Conservation (phyloP, 306 rosid genomes). For the Erythrophleum fordii region DNA sequence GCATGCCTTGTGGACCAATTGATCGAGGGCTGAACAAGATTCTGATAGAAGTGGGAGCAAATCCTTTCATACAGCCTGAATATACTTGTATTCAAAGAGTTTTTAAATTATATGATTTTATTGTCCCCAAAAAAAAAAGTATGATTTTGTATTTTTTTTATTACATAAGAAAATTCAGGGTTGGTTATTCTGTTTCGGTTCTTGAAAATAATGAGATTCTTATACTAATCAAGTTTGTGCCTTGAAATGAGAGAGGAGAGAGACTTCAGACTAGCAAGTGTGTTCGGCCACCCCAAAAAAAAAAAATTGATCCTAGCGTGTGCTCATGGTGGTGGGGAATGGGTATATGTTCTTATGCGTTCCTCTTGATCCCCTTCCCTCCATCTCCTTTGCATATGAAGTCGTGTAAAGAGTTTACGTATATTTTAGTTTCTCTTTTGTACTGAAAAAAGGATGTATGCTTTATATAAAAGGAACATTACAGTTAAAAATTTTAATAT, state of each 20-base stretch:
- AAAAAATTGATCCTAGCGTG: too few relatives aligned
- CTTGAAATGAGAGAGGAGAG: not conserved
- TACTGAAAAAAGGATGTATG: too few relatives aligned
- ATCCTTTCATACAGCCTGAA: conserved; percentile 17
- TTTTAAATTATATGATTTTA: conserved; percentile 13
- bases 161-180: not conserved
- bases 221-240: not conserved
- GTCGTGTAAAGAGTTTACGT: too few relatives aligned
- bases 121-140: not conserved
- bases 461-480: too few relatives aligned
- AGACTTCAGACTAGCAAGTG: not conserved
- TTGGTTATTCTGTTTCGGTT: not conserved
- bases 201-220: not conserved
- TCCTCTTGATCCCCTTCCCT: too few relatives aligned
- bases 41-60: not conserved
- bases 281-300: too few relatives aligned
- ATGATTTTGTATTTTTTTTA: conserved; percentile 34
- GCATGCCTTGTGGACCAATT: conserved; percentile 25
- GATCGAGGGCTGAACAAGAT: conserved; percentile 1
- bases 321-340: too few relatives aligned
- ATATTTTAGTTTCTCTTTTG: too few relatives aligned
- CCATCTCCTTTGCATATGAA: too few relatives aligned
- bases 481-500: too few relatives aligned
- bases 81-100: conserved; percentile 31
- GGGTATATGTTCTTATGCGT: too few relatives aligned